Evolutionary conservation across 257 asterid genomes (phyloP).

Genomic region (Solanum phureja): DNA sequence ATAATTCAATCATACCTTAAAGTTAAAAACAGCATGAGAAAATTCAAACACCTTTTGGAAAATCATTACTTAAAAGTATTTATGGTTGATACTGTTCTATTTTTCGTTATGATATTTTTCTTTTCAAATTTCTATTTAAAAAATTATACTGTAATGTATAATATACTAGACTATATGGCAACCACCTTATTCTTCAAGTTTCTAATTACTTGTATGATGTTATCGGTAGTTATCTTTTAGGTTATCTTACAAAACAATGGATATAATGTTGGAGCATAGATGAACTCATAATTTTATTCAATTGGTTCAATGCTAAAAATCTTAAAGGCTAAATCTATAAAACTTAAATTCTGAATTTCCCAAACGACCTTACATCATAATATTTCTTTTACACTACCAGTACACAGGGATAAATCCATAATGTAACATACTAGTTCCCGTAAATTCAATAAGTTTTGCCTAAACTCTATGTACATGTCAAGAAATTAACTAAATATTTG

Average conservation of each 20-base stretch:
- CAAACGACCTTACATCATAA: neutral
- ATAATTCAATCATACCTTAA: neutral
- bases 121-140: neutral
- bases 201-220: neutral
- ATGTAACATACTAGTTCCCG: neutral
- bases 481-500: neutral
- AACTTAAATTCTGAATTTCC: neutral
- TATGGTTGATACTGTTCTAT: neutral
- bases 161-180: neutral
- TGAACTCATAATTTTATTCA: neutral
- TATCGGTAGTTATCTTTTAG: neutral
- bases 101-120: neutral
- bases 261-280: neutral
- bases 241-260: neutral
- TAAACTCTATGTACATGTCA: neutral
- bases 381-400: neutral
- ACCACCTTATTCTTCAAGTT: neutral
- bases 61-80: neutral
- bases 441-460: neutral
- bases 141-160: neutral
- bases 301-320: neutral
- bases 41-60: slow-evolving; percentile 3
- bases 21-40: slow-evolving; percentile 6
- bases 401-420: neutral
- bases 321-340: neutral